These are phyloP conservation scores for Diaporthe sp. DNA, from an alignment of 2,329 filamentous ascomycete species.

Conservation along the genomic window DNA sequence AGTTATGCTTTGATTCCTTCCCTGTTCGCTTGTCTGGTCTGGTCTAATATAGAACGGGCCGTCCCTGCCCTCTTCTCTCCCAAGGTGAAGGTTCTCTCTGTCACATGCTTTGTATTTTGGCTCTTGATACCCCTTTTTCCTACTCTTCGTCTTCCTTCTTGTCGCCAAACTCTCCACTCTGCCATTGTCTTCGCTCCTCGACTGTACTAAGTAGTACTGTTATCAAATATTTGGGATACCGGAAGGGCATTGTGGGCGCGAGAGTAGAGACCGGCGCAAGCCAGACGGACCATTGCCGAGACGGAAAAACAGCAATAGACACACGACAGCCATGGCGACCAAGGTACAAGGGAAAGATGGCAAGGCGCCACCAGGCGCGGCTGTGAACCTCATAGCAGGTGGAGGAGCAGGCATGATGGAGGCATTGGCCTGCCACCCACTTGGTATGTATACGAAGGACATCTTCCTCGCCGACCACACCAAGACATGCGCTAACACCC, in stretches of 20 bases:
- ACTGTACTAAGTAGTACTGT: neutral
- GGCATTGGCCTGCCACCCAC: slow-evolving; percentile 93
- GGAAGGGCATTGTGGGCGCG: neutral
- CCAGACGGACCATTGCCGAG: neutral
- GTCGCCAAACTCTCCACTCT: neutral
- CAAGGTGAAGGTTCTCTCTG: neutral
- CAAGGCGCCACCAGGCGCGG: slow-evolving; percentile 86
- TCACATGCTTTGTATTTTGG: slow-evolving; percentile 32
- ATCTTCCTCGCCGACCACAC: slow-evolving; percentile 4
- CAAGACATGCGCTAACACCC: slow-evolving; percentile 44
- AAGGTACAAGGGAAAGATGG: slow-evolving; percentile 61
- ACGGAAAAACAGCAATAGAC: neutral
- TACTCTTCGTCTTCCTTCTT: neutral
- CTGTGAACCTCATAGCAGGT: slow-evolving; percentile 90
- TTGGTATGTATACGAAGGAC: slow-evolving; percentile 70
- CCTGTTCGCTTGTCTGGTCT: slow-evolving; percentile 3
- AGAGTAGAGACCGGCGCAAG: slow-evolving; percentile 22
- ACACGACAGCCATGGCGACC: slow-evolving; percentile 53
- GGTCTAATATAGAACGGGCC: slow-evolving; percentile 22
- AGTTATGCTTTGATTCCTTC: slow-evolving; percentile 14
- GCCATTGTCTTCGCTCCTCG: neutral
- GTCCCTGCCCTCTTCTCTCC: slow-evolving; percentile 16
- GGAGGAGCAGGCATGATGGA: slow-evolving; percentile 99
- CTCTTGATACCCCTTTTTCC: slow-evolving; percentile 37
- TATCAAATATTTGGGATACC: neutral